phyloP scores from a whole-genome alignment of 768 basidiomycete genomes.

The Guyanaporus albipodus region DNA sequence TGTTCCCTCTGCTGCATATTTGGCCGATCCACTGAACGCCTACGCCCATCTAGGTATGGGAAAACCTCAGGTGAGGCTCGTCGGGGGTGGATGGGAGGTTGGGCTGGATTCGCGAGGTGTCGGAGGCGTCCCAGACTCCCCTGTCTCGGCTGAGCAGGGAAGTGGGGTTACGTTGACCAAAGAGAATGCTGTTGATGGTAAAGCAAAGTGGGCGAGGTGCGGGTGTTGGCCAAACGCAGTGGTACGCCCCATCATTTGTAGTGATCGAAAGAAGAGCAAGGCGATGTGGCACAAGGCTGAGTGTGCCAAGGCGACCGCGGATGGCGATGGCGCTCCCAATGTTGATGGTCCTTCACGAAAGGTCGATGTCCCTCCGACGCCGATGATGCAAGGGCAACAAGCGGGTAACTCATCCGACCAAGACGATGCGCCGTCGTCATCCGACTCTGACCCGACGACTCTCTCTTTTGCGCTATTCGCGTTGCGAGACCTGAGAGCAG shows the following conservation, averaged over 20 bases:
- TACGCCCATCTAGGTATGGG: slow-evolving; percentile 81
- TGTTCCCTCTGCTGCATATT: slow-evolving; percentile 63
- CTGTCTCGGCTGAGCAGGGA: slow-evolving; percentile 19
- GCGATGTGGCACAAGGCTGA: slow-evolving; percentile 16
- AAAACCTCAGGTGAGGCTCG: slow-evolving; percentile 76
- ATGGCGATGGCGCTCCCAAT: not conserved
- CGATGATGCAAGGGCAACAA: slow-evolving; percentile 9
- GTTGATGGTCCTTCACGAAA: slow-evolving; percentile 2
- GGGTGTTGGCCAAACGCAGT: slow-evolving; percentile 54
- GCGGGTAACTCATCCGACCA: slow-evolving; percentile 16
- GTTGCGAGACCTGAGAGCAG: slow-evolving; percentile 61
- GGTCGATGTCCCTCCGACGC: slow-evolving; percentile 10
- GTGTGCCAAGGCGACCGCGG: slow-evolving; percentile 10
- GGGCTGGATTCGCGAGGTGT: slow-evolving; percentile 76
- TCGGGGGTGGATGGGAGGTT: slow-evolving; percentile 73
- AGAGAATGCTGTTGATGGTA: slow-evolving; percentile 36
- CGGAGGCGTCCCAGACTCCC: slow-evolving; percentile 42
- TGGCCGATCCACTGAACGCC: slow-evolving; percentile 79
- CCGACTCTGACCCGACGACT: slow-evolving; percentile 29
- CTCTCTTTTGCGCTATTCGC: slow-evolving; percentile 82
- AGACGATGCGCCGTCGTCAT: slow-evolving; percentile 13
- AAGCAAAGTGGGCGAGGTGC: slow-evolving; percentile 53
- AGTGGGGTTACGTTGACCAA: slow-evolving; percentile 7
- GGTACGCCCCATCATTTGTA: slow-evolving; percentile 41
- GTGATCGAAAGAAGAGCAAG: slow-evolving; percentile 18